A percentile compares a stretch with the other conserved stretches of the same genome.
These are phyloP conservation scores for Rhodocollybia butyracea DNA, from an alignment of 768 basidiomycete genomes.

Conservation along the genomic window DNA sequence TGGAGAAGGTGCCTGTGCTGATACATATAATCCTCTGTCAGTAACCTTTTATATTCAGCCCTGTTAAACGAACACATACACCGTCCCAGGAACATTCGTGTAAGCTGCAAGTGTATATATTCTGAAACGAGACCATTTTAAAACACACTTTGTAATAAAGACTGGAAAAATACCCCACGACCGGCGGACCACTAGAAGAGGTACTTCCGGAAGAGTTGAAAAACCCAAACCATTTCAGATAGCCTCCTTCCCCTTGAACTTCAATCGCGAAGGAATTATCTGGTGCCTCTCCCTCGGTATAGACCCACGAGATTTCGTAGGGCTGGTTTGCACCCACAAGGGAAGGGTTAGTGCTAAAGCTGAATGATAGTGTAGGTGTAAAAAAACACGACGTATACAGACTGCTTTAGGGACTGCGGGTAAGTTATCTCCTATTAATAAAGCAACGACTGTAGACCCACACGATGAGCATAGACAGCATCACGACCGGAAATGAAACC, in stretches of 20 bases:
- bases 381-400: no score
- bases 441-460: not conserved
- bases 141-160: not conserved
- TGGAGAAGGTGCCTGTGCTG: not conserved
- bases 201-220: constrained; percentile 3
- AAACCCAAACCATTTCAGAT: not conserved
- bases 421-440: no score
- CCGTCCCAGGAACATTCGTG: not conserved
- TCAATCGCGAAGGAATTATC: not conserved
- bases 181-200: not conserved
- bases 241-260: not conserved
- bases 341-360: not conserved
- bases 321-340: not conserved
- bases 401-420: no score
- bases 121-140: not conserved
- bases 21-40: not conserved
- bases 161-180: not conserved
- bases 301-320: not conserved
- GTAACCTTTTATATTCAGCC: not conserved
- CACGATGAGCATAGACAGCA: not conserved
- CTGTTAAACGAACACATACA: not conserved
- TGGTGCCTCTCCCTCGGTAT: not conserved
- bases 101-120: not conserved
- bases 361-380: not conserved
- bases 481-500: no score